Conservation (phyloP, 306 rosid species). For the Pachyrhizus erosus region DNA sequence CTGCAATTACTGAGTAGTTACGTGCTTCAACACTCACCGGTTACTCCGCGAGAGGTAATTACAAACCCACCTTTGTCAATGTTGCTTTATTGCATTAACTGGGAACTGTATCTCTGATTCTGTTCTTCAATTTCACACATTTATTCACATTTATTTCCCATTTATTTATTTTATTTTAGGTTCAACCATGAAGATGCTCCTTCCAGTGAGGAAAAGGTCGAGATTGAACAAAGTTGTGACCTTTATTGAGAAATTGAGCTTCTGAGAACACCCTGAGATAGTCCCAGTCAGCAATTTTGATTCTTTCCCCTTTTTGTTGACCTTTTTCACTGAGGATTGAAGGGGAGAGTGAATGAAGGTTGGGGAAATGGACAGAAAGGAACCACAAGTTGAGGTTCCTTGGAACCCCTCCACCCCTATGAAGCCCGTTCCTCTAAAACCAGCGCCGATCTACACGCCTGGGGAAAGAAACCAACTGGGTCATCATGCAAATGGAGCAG, state of each 20-base stretch:
- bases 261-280: not conserved
- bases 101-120: constrained; percentile 18
- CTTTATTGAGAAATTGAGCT: constrained; percentile 44
- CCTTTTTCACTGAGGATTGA: constrained; percentile 7
- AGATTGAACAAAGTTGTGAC: constrained; percentile 21
- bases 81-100: constrained; percentile 15
- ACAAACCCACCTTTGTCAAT: constrained; percentile 23
- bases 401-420: constrained; percentile 49
- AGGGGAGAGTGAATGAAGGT: constrained; percentile 38
- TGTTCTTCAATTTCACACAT: constrained; percentile 27
- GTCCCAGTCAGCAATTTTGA: not conserved
- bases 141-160: not conserved
- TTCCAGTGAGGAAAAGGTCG: not conserved
- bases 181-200: constrained; percentile 33
- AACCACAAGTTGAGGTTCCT: constrained; percentile 26
- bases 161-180: constrained; percentile 20
- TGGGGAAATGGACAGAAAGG: constrained; percentile 34
- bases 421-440: constrained; percentile 40
- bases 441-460: constrained; percentile 53
- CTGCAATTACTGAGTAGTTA: constrained; percentile 39
- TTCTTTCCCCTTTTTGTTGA: not conserved
- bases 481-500: constrained; percentile 27
- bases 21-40: constrained; percentile 32
- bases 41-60: constrained; percentile 38
- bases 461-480: constrained; percentile 30